Base-by-base conservation (phyloP, 139 green algal species). In the Ulvella scutata region DNA sequence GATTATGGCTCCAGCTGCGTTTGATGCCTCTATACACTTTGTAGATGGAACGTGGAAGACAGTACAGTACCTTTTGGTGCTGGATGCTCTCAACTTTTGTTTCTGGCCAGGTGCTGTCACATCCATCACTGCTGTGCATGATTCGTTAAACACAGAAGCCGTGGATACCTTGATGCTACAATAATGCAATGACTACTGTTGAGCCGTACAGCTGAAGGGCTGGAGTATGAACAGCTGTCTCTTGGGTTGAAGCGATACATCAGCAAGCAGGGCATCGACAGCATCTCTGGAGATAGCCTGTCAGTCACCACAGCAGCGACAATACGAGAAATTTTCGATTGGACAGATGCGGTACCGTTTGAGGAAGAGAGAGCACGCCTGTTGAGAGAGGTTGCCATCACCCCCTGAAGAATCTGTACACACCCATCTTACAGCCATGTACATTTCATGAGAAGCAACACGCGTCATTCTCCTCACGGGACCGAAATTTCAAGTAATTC, bases 81-180 rank as follows among this genome's bases (percentile, higher is more conserved):
- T 98, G n/a, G 93, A 98, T 62, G 84, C 92, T 0, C 77, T 98
- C n/a, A 98, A 98, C 80, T 98, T 97, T 77, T 98, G 93, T 83
- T 98, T 98, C 84, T 98, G 93, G 93, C 91, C 88, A 0, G 83
- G 83, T 86, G 31, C 28, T 74, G 3, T 7, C 33, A 3, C 20
- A 9, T 3, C 13, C 77, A 37, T 31, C 3, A n/a, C n/a, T n/a
- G n/a, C n/a, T n/a, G n/a, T n/a, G n/a, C n/a, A n/a, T n/a, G n/a
- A n/a, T n/a, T n/a, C n/a, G n/a, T n/a, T n/a, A n/a, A n/a, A n/a
- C n/a, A n/a, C n/a, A n/a, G n/a, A n/a, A n/a, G n/a, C n/a, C n/a
- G n/a, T n/a, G n/a, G n/a, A n/a, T n/a, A n/a, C n/a, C n/a, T n/a
- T n/a, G n/a, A n/a, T n/a, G n/a, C n/a, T n/a, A n/a, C n/a, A n/a